Base-by-base conservation (phyloP, 805 yeast species). In the Schwanniomyces polymorphus region DNA sequence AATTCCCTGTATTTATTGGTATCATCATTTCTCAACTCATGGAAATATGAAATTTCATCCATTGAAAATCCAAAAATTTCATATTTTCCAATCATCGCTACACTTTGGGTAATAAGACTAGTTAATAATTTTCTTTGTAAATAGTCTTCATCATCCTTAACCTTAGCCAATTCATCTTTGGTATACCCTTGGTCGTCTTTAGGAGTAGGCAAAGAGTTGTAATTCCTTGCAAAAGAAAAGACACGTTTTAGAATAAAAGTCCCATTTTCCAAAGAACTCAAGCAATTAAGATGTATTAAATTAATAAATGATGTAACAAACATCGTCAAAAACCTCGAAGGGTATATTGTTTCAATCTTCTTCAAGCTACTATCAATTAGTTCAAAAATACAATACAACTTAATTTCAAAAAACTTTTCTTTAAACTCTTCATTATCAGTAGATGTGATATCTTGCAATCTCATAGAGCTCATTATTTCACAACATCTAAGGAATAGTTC, bases 271-370 rank as follows among this genome's bases (percentile, higher is more conserved):
- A 46, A 35, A 8, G 49, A 25, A 34, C 27, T 25, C 4, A 54
- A 56, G 38, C 52, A 40, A 51, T 82, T 81, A 7, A 61, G 51
- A 28, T 75, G 70, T 12, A 81, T 61, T 28, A 81, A 75, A 42
- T 81, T 81, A 44, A 85, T 65, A 31, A 84, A 62, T 0, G 90
- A 74, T 1, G 86, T 61, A 0, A 84, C 77, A 0, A 85, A 81
- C 79, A 88, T 85, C 1, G 86, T 76, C 41, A 91, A 68, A 58
- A 88, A 91, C 51, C 86, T 80, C 0, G 96, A 86, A 7, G 97
- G 97, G 58, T 85, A 83, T 16, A 81, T 61, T 0, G 96, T 87
- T 33, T 74, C 70, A 50, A 89, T 84, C 48, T 84, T 70, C 52
- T 77, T 79, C 56, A 88, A 61, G 37, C 84, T 79, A 38, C 81